Conservation (phyloP, 2,329 filamentous ascomycete genomes). For the Rhinocladiella similis region DNA sequence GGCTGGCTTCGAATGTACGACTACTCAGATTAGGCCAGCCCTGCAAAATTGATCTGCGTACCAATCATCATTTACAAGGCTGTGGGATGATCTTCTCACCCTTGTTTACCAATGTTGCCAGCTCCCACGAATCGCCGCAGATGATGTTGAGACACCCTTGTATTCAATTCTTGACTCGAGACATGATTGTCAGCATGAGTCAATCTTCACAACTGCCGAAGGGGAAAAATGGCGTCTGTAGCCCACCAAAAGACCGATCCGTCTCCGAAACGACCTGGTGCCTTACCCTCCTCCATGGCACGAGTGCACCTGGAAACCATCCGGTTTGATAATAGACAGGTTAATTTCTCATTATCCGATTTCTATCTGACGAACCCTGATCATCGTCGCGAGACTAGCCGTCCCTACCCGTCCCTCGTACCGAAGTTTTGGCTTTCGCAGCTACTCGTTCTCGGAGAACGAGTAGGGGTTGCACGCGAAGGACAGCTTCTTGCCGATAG, state of each 20-base stretch:
- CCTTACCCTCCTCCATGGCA: not conserved
- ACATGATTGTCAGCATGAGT: not conserved
- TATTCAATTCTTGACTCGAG: not conserved
- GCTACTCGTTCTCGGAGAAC: too few species aligned
- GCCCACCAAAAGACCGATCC: not conserved
- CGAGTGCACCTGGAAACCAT: not conserved
- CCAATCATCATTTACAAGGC: not conserved
- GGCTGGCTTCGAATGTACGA: not conserved
- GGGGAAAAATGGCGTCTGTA: not conserved
- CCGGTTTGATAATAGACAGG: not conserved
- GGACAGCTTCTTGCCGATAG: too few species aligned
- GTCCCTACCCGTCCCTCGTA: not conserved
- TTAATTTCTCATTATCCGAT: not conserved
- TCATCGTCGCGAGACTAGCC: not conserved
- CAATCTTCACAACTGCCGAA: not conserved
- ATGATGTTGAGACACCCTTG: not conserved
- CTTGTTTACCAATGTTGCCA: not conserved
- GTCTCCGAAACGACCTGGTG: not conserved
- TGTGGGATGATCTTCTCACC: not conserved
- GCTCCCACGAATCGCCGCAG: not conserved
- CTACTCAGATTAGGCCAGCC: not conserved
- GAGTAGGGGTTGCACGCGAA: too few species aligned
- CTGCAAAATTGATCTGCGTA: not conserved
- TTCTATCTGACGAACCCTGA: not conserved
- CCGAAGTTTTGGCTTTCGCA: not conserved